Base-by-base conservation (phyloP, 495 filamentous ascomycete genomes). In the Xylaria venustula region DNA sequence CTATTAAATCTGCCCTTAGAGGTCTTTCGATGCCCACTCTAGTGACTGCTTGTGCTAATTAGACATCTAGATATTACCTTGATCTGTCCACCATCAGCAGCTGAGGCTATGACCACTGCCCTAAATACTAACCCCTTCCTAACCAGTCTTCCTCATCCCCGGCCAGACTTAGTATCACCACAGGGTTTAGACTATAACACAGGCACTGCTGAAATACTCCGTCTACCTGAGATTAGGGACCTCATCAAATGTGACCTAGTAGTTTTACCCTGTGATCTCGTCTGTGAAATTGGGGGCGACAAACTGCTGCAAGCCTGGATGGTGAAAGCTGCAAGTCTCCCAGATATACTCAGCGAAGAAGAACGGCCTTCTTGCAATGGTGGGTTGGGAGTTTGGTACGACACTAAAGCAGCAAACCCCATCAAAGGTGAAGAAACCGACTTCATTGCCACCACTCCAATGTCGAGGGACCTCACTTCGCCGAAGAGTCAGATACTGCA, bases 391-490 rank as follows among this genome's bases (percentile, higher is more conserved):
- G 87, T 98, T 7, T 97, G 89, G 83, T 98, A 97, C 71, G 85
- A 90, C 64, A 96, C 93, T 5, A 88, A 90, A 71, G 86, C 85
- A 6, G 86, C 85, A 58, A 85, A 81, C 36, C 86, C 85, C 46
- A 80, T 91, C 60, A 98, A 98, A 76, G 89, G 87, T 5, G 90
- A 96, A 70, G 91, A 94, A 64, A 92, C 92, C 3, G 94, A 98
- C 64, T 96, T 97, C 69, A 77, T 96, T 48, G 87, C 87, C 0
- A 89, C 87, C 2, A 80, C 88, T 0, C 84, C 89, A 5, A 76
- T 93, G 11, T 22, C 58, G 9, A 61, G 36, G 14, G 41, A 54
- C 30, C 28, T 41, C 23, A 47, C 49, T 11, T 78, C 83, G 6
- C 63, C 77, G 3, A 72, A 81, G 55, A 80, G 81, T 11, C 88